A percentile compares a stretch with the other conserved stretches of the same genome.
phyloP scores from a whole-genome alignment of 768 basidiomycete species.

The Ramaria rubella region DNA sequence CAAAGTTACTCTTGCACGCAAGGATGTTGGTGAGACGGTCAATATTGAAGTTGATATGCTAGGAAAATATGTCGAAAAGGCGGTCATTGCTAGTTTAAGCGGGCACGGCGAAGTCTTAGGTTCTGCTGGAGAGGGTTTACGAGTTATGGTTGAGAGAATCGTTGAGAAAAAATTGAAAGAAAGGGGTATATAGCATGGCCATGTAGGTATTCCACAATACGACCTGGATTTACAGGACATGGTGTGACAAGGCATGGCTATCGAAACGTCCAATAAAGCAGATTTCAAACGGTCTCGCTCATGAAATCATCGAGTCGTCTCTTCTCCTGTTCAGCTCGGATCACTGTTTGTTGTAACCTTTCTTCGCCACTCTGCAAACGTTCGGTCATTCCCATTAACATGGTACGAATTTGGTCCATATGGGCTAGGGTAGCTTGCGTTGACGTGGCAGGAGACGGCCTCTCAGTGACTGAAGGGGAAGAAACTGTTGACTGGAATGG shows the following conservation, averaged over 20 bases:
- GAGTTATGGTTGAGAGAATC: conserved; percentile 46
- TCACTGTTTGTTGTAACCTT: conserved; percentile 51
- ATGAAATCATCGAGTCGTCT: not conserved
- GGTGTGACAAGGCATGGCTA: not conserved
- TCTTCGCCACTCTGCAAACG: conserved; percentile 57
- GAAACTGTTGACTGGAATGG: not conserved
- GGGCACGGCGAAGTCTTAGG: conserved; percentile 24
- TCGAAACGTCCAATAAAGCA: not conserved
- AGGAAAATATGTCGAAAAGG: conserved; percentile 86
- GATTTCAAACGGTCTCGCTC: not conserved
- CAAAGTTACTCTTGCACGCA: conserved; percentile 74
- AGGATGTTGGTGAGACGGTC: conserved; percentile 70
- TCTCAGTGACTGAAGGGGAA: not conserved
- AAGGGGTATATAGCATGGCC: conserved; percentile 4
- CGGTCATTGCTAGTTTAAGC: conserved; percentile 61
- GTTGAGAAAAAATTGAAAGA: conserved; percentile 45
- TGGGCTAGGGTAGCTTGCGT: conserved; percentile 45
- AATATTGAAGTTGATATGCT: conserved; percentile 97
- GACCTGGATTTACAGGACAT: not conserved
- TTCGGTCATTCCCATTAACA: conserved; percentile 73
- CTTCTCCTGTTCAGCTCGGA: conserved; percentile 41
- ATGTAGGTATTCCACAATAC: not conserved
- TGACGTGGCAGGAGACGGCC: not conserved
- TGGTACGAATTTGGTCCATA: conserved; percentile 59
- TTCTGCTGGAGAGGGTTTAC: conserved; percentile 35